Conservation (phyloP, 495 filamentous ascomycete genomes). For the Aspergillus baeticus region DNA sequence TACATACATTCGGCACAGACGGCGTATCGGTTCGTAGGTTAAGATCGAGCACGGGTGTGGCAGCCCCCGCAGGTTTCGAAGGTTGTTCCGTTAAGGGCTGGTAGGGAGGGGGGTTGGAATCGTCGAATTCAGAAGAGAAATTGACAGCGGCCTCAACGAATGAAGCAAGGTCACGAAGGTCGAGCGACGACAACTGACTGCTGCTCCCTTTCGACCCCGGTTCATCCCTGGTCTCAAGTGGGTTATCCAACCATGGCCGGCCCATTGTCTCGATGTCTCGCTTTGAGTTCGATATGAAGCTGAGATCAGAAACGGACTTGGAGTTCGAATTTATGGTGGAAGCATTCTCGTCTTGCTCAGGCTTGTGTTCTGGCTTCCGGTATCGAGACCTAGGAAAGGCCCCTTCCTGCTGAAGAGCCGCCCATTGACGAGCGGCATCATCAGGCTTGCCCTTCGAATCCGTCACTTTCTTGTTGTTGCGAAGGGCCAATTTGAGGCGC, state of each 20-base stretch:
- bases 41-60: background rate
- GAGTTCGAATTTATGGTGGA: slow-evolving; percentile 13
- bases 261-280: slow-evolving; percentile 43
- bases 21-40: background rate
- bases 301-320: slow-evolving; percentile 16
- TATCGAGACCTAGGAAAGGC: slow-evolving; percentile 22
- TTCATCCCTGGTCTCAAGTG: slow-evolving; percentile 18
- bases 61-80: background rate
- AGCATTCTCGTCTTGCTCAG: slow-evolving; percentile 13
- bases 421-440: slow-evolving; percentile 31
- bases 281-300: slow-evolving; percentile 30
- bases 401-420: slow-evolving; percentile 39
- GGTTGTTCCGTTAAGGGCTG: slow-evolving; percentile 16
- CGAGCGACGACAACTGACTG: slow-evolving; percentile 29
- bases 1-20: background rate
- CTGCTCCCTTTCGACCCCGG: slow-evolving; percentile 16
- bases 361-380: slow-evolving; percentile 13
- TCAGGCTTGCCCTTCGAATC: slow-evolving; percentile 28
- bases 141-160: slow-evolving; percentile 40
- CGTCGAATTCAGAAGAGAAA: slow-evolving; percentile 25
- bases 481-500: slow-evolving; percentile 39
- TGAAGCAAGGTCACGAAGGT: slow-evolving; percentile 35
- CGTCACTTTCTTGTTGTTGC: slow-evolving; percentile 33
- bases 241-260: slow-evolving; percentile 39
- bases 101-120: slow-evolving; percentile 31